Evolutionary conservation across 805 yeast species (phyloP), one percentile per base, ranked within the genome.

Genomic region (Teunomyces kruisii): DNA sequence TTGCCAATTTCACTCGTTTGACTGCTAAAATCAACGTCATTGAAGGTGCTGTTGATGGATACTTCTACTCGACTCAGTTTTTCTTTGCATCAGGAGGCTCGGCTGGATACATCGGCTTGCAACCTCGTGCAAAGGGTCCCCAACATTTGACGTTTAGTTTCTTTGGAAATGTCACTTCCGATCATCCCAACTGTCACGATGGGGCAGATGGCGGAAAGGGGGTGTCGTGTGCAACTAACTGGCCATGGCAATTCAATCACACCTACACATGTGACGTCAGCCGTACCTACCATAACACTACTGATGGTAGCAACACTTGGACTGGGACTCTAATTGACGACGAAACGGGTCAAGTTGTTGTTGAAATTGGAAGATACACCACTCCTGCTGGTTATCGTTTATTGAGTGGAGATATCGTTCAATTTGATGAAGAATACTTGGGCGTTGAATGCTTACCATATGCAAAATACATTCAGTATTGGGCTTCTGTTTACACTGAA

Each of bases 171-270:
- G 37, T 43, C 9, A n/a, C n/a, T 2, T n/a, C 42, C 13, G 12
- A 28, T 15, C 38, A 40, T 17, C 40, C 44, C 12, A 40, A 46
- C 24, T 46, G 50, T 36, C 6, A 9, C n/a, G 12, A 9, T 15
- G 50, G 50, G 13, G 50, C 50, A 13, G 50, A 43, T 22, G 46
- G 42, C 10, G 41, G 42, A 3, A 13, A 40, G 8, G 47, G 47
- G n/a, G 43, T 43, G 2, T 40, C 45, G 15, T 46, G 49, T 30
- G 28, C 32, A 4, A 24, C 30, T 9, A 17, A 43, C 17, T 37
- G 9, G 9, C 41, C 45, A 10, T 36, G 45, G 45, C 15, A 43
- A 16, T 43, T 19, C 28, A 37, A 30, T 27, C 35, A 43, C 13
- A 43, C 32, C 32, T 43, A 43, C 24, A 43, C 45, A 17, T 15